Evolutionary conservation across 2,329 filamentous ascomycete species (phyloP).

Genomic region (Pseudocercospora eumusae): DNA sequence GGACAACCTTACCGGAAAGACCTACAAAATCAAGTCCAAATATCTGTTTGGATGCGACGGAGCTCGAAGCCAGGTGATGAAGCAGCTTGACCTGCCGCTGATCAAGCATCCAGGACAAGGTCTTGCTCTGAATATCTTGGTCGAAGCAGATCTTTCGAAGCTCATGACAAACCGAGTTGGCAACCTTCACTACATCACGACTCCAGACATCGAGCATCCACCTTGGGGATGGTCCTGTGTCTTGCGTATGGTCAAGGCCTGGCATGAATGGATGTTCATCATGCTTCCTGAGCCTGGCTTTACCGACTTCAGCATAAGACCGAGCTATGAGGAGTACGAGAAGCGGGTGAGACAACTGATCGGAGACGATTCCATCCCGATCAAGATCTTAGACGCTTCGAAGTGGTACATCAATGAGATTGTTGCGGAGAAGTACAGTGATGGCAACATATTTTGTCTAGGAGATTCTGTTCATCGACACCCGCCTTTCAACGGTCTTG

Average conservation of each 20-base stretch:
- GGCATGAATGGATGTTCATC: slow-evolving; percentile 59
- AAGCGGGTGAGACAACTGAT: slow-evolving; percentile 53
- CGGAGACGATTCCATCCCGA: slow-evolving; percentile 55
- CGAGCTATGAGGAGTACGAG: slow-evolving; percentile 52
- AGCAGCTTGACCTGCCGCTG: slow-evolving; percentile 52
- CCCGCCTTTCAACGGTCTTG: slow-evolving; percentile 58
- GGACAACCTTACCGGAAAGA: slow-evolving; percentile 40
- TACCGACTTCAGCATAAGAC: slow-evolving; percentile 42
- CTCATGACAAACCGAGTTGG: slow-evolving; percentile 54
- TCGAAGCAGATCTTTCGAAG: slow-evolving; percentile 54
- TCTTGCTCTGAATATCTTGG: slow-evolving; percentile 53
- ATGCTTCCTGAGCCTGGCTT: slow-evolving; percentile 50
- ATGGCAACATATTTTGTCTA: slow-evolving; percentile 57
- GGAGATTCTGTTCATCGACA: slow-evolving; percentile 61
- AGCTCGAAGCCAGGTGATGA: slow-evolving; percentile 49
- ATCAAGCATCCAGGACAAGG: slow-evolving; percentile 48
- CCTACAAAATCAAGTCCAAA: slow-evolving; percentile 54
- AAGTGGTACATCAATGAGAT: slow-evolving; percentile 65
- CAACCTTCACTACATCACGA: slow-evolving; percentile 63
- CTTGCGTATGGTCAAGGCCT: slow-evolving; percentile 63
- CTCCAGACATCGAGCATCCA: slow-evolving; percentile 53
- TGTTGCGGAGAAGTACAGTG: slow-evolving; percentile 57
- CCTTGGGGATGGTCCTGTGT: slow-evolving; percentile 55
- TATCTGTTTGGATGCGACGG: slow-evolving; percentile 64
- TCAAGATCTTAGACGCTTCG: slow-evolving; percentile 56